Conservation (phyloP, 2,329 filamentous ascomycete species). For the Botryotinia narcissicola region DNA sequence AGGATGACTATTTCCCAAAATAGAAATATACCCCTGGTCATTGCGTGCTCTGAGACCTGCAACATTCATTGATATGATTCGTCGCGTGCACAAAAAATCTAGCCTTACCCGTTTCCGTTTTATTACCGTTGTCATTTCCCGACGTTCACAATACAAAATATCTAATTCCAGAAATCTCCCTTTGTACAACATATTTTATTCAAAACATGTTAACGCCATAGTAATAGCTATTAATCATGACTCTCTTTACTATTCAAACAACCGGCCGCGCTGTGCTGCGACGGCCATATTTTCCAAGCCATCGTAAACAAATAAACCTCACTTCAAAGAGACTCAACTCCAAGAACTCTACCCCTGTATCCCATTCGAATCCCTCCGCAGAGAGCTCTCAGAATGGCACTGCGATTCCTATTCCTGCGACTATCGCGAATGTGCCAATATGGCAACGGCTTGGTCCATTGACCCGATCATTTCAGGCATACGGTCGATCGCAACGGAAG, state of each 20-base stretch:
- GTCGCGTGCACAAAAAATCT: background rate
- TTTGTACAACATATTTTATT: background rate
- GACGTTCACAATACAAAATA: background rate
- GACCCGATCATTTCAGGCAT: conserved; percentile 54
- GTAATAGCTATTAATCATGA: conserved; percentile 26
- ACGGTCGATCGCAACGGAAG: conserved; percentile 67
- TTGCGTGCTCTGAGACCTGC: background rate
- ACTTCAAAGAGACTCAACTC: conserved; percentile 26
- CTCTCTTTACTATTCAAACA: conserved; percentile 29
- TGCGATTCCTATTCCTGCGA: conserved; percentile 46
- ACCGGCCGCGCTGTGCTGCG: conserved; percentile 28
- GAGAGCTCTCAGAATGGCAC: conserved; percentile 30
- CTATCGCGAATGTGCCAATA: conserved; percentile 42
- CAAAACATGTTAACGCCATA: conserved; percentile 26
- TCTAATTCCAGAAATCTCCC: background rate
- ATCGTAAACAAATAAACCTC: conserved; percentile 23
- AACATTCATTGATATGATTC: background rate
- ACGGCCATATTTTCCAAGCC: conserved; percentile 26
- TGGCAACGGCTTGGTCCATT: conserved; percentile 60
- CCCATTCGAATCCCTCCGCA: conserved; percentile 21
- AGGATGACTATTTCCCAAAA: background rate
- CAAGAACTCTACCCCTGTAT: conserved; percentile 21
- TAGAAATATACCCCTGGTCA: background rate
- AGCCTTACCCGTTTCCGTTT: background rate
- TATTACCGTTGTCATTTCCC: background rate